Base-by-base conservation (phyloP, 129 eudicot species). In the Flaveria brownii region DNA sequence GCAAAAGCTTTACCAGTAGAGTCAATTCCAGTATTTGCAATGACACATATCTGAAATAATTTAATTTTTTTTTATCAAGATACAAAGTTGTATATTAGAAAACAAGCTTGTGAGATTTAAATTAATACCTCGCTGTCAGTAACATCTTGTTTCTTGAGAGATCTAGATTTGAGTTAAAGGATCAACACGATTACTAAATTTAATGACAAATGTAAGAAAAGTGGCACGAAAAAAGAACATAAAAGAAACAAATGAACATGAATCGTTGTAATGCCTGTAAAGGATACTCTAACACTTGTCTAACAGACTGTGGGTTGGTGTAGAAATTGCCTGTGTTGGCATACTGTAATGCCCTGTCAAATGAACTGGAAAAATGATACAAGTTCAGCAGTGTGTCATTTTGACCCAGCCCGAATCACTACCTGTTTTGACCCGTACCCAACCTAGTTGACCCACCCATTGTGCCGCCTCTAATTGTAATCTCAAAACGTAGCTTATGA, bases 291-390 rank as follows among this genome's bases (percentile, higher is more conserved):
- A 93, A 85, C 60, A 82, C 70, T 88, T 71, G 68, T 78, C 83
- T 84, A 68, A 87, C 96, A 63, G 91, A 80, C 62, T 86, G 81
- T 28, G 92, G 88, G 71, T 76, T 50, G 22, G 91, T 73, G 80
- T 82, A 84, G 56, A 63, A 74, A 62, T 75, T 83, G 73, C 85
- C 86, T 49, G 84, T 84, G 78, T 72, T 87, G 72, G 96, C 97
- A 87, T 85, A 87, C 72, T 83, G 91, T 74, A 93, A 78, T 50
- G 92, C 98, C 85, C 81, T 88, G 85, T 93, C 96, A 84, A 93
- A 93, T 17, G 96, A 84, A 64, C 96, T 92, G 84, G 56, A 46
- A 75, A 47, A 18, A 65, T n/a, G 10, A 9, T n/a, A 22, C 62
- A 55, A n/a, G 17, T 25, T 75, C 70, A 75, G 61, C 61, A 63